Conservation (phyloP, 2,329 filamentous ascomycete species). For the Periconia macrospinosa region DNA sequence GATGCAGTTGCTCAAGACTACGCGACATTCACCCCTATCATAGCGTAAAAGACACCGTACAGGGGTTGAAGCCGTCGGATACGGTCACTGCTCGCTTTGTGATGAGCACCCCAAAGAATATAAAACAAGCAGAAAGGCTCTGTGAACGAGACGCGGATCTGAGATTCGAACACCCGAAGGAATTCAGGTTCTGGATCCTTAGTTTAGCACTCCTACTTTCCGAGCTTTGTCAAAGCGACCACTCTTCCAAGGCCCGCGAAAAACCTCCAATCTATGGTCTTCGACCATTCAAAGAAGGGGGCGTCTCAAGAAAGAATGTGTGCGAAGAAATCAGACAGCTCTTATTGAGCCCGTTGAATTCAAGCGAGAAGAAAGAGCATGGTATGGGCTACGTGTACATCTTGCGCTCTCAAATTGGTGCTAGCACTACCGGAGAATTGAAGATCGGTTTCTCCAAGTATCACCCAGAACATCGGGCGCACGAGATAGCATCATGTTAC, state of each 20-base stretch:
- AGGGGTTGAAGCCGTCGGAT: conserved; percentile 6
- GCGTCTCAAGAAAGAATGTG: conserved; percentile 7
- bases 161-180: conserved; percentile 5
- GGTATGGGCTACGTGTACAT: conserved; percentile 6
- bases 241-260: conserved; percentile 7
- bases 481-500: conserved; percentile 5
- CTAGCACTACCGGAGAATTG: conserved; percentile 7
- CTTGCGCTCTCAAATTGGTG: conserved; percentile 5
- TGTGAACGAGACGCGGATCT: conserved; percentile 6
- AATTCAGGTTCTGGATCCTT: conserved; percentile 6
- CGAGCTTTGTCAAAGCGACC: conserved; percentile 6
- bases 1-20: conserved; percentile 7
- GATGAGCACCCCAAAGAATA: conserved; percentile 7
- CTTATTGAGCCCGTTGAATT: conserved; percentile 6
- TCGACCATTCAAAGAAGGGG: conserved; percentile 7
- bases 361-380: conserved; percentile 6
- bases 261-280: conserved; percentile 6
- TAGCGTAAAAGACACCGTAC: conserved; percentile 5
- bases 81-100: conserved; percentile 7
- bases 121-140: conserved; percentile 7
- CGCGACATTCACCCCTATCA: conserved; percentile 5
- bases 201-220: conserved; percentile 7
- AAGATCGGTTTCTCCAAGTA: conserved; percentile 7
- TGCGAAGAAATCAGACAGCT: conserved; percentile 7
- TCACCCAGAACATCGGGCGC: conserved; percentile 6